These are phyloP conservation scores for Backusella tarrabulga DNA, from an alignment of 192 early-diverging fungal species.

Conservation along the genomic window DNA sequence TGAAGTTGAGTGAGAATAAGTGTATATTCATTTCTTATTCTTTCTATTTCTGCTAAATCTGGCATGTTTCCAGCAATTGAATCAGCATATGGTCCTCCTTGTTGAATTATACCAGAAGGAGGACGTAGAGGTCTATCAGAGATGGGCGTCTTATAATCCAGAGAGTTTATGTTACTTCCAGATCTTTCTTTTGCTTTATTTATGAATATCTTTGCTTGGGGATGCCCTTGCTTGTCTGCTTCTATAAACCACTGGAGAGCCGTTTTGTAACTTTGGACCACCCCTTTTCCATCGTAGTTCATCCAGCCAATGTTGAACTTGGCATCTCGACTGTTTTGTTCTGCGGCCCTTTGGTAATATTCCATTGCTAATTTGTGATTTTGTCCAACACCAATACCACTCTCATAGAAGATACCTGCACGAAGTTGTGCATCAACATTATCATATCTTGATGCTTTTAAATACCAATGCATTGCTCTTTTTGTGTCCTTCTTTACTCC, in stretches of 20 bases:
- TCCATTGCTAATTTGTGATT: neutral
- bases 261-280: neutral
- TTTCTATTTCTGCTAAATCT: neutral
- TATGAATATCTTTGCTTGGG: neutral
- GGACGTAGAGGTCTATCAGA: no score
- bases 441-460: neutral
- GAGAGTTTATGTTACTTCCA: neutral
- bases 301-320: neutral
- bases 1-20: neutral
- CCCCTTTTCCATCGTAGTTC: neutral
- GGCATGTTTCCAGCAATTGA: neutral
- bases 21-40: neutral
- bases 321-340: neutral
- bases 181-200: neutral
- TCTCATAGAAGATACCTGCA: neutral
- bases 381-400: neutral
- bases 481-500: neutral
- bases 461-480: neutral
- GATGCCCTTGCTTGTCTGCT: neutral
- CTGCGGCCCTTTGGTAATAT: neutral
- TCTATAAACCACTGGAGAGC: neutral
- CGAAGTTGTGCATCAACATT: neutral
- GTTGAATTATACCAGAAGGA: no score
- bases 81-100: no score
- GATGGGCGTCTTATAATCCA: neutral